Conservation (phyloP, 352 stramenopile species). For the Blastocystis sp. region DNA sequence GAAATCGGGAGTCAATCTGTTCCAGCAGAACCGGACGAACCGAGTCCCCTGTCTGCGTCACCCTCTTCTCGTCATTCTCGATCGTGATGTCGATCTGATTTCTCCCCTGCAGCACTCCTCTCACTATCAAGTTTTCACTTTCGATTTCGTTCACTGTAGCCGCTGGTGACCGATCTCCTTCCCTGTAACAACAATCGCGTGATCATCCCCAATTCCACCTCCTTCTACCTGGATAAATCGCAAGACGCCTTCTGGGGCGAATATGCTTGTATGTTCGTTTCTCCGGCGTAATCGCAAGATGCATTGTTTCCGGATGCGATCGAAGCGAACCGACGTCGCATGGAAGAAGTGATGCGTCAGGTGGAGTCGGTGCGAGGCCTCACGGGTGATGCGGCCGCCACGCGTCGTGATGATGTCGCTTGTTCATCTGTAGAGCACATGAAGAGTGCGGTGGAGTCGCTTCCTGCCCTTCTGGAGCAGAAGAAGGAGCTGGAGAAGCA, state of each 20-base stretch:
- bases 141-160: constrained; percentile 62
- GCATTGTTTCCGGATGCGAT: constrained; percentile 75
- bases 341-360: constrained; percentile 68
- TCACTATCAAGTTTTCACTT: constrained; percentile 3
- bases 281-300: constrained; percentile 56
- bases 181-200: constrained; percentile 86
- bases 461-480: constrained; percentile 70
- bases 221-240: constrained; percentile 54
- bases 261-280: constrained; percentile 8
- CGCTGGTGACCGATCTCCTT: constrained; percentile 87
- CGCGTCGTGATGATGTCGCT: not conserved
- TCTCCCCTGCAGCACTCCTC: constrained; percentile 85
- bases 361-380: constrained; percentile 64
- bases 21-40: constrained; percentile 15
- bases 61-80: constrained; percentile 87
- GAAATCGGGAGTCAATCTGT: constrained; percentile 40
- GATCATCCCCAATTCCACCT: constrained; percentile 60
- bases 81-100: constrained; percentile 89
- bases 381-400: constrained; percentile 46
- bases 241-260: constrained; percentile 53
- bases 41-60: constrained; percentile 59
- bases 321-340: constrained; percentile 70
- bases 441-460: constrained; percentile 69
- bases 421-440: constrained; percentile 58
- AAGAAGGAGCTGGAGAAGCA: constrained; percentile 78